Evolutionary conservation across 768 basidiomycete species (phyloP).

Genomic region (Russula ochroleuca): DNA sequence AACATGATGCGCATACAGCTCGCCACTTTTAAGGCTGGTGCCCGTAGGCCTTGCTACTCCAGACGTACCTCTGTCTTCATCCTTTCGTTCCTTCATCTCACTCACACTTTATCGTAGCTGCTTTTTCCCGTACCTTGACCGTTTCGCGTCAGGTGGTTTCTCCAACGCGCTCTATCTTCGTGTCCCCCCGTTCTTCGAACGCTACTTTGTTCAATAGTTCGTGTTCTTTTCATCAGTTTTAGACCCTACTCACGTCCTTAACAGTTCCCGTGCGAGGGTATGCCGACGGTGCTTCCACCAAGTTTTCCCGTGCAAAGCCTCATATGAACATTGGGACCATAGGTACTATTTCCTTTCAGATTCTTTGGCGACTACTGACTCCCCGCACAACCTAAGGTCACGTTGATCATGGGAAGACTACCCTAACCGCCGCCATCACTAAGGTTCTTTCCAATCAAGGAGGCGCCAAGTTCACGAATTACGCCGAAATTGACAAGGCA

Average conservation of each 20-base stretch:
- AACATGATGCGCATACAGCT: constrained; percentile 25
- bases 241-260: neutral
- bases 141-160: constrained; percentile 14
- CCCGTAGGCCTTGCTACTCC: constrained; percentile 20
- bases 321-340: constrained; percentile 97
- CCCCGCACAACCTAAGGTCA: constrained; percentile 51
- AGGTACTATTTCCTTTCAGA: constrained; percentile 43
- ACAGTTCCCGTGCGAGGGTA: constrained; percentile 62
- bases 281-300: constrained; percentile 52
- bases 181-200: constrained; percentile 2
- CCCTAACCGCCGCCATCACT: constrained; percentile 92
- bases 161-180: constrained; percentile 10
- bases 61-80: constrained; percentile 5
- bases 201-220: constrained; percentile 11
- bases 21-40: constrained; percentile 17
- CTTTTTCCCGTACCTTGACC: constrained; percentile 18
- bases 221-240: neutral
- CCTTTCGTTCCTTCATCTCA: neutral
- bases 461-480: constrained; percentile 86
- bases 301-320: constrained; percentile 72
- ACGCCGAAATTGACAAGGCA: constrained; percentile 96
- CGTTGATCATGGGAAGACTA: constrained; percentile 98
- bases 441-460: constrained; percentile 79
- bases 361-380: neutral
- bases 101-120: constrained; percentile 15